A percentile compares a stretch with the other conserved stretches of the same genome.
These are phyloP conservation scores for Rhynchospora tenuis DNA, from an alignment of 176 grass and related monocot genomes.

Conservation along the genomic window DNA sequence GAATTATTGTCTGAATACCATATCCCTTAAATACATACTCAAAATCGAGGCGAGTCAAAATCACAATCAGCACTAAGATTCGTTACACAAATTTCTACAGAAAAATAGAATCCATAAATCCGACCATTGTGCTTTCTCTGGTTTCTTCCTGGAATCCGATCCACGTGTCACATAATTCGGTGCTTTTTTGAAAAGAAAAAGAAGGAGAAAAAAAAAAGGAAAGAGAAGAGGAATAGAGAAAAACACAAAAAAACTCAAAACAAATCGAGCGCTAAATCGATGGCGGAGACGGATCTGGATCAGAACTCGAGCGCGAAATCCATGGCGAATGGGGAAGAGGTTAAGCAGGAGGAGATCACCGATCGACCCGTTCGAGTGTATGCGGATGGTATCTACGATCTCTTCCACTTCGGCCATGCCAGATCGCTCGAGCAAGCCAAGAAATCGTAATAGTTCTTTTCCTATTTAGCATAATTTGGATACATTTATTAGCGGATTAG, in stretches of 20 bases:
- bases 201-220: neutral
- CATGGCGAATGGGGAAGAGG: constrained; percentile 27
- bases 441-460: constrained; percentile 38
- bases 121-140: neutral
- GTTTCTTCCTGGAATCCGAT: neutral
- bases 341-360: constrained; percentile 20
- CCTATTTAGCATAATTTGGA: no score
- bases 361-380: constrained; percentile 71
- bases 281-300: constrained; percentile 10
- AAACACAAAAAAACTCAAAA: neutral
- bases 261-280: neutral
- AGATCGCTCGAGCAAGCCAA: constrained; percentile 92
- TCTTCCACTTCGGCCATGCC: constrained; percentile 93
- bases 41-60: neutral
- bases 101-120: neutral
- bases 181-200: neutral
- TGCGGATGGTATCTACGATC: constrained; percentile 89
- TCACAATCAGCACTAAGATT: no score
- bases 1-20: neutral
- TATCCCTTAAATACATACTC: neutral
- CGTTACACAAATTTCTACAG: neutral
- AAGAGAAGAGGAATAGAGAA: neutral
- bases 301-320: constrained; percentile 28
- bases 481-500: neutral
- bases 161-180: neutral